Evolutionary conservation across 169 alveolate genomes (phyloP).

Genomic region (Babesia bovis): DNA sequence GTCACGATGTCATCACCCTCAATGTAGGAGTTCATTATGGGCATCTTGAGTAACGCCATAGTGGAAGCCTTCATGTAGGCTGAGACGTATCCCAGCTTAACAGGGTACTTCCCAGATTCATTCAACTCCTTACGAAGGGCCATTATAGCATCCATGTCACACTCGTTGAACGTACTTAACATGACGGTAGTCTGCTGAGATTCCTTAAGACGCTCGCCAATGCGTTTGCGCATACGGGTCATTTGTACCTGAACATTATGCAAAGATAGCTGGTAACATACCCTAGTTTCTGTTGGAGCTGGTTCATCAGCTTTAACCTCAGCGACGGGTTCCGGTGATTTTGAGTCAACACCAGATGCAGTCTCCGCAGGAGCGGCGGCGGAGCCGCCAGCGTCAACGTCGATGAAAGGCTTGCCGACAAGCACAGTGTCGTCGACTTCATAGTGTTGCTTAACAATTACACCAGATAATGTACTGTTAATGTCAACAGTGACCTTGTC

Average conservation of each 20-base stretch:
- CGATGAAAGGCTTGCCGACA: conserved; percentile 86
- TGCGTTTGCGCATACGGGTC: conserved; percentile 89
- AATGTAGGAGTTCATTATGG: conserved; percentile 81
- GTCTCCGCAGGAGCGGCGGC: conserved; percentile 47
- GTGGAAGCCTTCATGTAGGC: conserved; percentile 83
- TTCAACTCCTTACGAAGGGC: conserved; percentile 75
- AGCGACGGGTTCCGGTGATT: conserved; percentile 5
- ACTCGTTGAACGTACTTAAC: conserved; percentile 91
- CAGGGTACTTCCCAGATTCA: conserved; percentile 72
- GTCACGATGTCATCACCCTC: conserved; percentile 88
- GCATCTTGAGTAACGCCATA: conserved; percentile 79
- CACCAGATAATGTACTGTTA: conserved; percentile 85
- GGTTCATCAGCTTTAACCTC: conserved; percentile 20
- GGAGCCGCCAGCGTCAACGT: conserved; percentile 78
- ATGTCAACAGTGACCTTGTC: conserved; percentile 93
- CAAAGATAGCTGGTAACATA: neutral
- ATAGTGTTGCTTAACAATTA: conserved; percentile 60
- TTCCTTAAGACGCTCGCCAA: conserved; percentile 89
- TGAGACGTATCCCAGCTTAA: conserved; percentile 80
- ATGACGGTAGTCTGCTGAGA: conserved; percentile 90
- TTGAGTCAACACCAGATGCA: conserved; percentile 10
- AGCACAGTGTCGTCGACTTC: conserved; percentile 80
- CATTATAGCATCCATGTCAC: conserved; percentile 83
- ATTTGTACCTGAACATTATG: conserved; percentile 74
- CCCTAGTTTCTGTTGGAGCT: conserved; percentile 55